Evolutionary conservation across 306 rosid species (phyloP), one percentile per base, ranked within the genome.

Genomic region (Lotus japonicus): DNA sequence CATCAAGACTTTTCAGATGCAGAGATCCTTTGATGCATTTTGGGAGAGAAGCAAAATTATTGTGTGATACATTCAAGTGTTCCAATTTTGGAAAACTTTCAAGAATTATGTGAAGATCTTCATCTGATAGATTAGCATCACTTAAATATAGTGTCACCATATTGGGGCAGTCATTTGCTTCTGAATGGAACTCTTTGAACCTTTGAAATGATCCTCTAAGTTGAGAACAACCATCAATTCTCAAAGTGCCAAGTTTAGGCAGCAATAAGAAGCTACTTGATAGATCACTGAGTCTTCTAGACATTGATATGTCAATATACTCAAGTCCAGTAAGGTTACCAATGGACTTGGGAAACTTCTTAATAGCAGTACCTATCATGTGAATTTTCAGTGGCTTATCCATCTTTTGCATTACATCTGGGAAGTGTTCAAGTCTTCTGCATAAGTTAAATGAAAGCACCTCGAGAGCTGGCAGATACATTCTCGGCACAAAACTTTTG

Each of bases 261-360:
- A 72, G 28, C 44, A 39, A 19, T 3, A 59, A 64, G 42, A 65
- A 72, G 35, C 10, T 50, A 11, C 19, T 50, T 50, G 77, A 12
- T 39, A 61, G 54, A 39, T 72, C 26, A 1, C 6, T 16, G 6
- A 72, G 70, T 15, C 1, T 11, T 50, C 2, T 51, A 63, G 70
- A 38, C 12, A 5, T 4, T 63, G 43, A 19, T 52, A 72, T 38
- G 26, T 68, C 73, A 1, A 68, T 13, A 42, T 41, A 4, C n/a
- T 31, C 36, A 54, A 63, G 71, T 23, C 71, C 45, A 2, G 36
- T 11, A 12, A 73, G 72, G 18, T 73, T 63, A 3, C 72, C 41
- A 18, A 73, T 54, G 26, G 72, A 73, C 2, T 28, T 1, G 4
- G 78, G 72, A 26, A 75, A 14, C 28, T 75, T 23, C 35, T 58